Percentiles rank a stretch among this genome's conserved stretches.
Conservation (phyloP, 495 filamentous ascomycete species). For the Paragyromitra xinjiangensis region DNA sequence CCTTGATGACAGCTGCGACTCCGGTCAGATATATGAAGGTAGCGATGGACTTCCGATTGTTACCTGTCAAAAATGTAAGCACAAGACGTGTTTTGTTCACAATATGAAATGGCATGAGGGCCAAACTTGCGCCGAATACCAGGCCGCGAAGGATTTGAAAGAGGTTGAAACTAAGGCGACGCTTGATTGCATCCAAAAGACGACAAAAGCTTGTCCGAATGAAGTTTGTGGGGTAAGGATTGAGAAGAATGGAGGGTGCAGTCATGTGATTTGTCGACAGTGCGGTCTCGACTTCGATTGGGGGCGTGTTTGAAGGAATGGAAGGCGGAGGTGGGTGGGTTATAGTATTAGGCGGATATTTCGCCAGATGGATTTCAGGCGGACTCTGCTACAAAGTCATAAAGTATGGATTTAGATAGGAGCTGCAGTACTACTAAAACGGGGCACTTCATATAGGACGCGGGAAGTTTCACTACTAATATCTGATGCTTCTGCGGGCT, state of each 20-base stretch:
- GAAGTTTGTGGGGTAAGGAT: constrained; percentile 58
- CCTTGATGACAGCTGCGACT: constrained; percentile 59
- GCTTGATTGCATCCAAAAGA: constrained; percentile 24
- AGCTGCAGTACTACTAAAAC: too few relatives aligned
- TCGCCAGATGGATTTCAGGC: too few relatives aligned
- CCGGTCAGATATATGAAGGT: constrained; percentile 60
- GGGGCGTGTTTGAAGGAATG: neutral
- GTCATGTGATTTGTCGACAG: constrained; percentile 61
- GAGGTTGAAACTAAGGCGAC: constrained; percentile 52
- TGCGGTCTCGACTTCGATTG: constrained; percentile 23
- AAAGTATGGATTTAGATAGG: too few relatives aligned
- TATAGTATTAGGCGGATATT: too few relatives aligned
- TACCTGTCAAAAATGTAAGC: constrained; percentile 59
- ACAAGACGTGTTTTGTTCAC: constrained; percentile 61
- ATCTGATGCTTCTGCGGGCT: too few relatives aligned
- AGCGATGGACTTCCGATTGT: constrained; percentile 59
- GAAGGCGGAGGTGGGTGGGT: neutral
- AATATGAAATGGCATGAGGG: constrained; percentile 61
- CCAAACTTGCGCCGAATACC: constrained; percentile 62
- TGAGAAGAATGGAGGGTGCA: constrained; percentile 61
- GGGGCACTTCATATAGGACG: too few relatives aligned
- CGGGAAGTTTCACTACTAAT: too few relatives aligned
- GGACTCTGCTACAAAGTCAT: too few relatives aligned
- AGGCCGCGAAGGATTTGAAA: constrained; percentile 49
- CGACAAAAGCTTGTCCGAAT: constrained; percentile 61